Conservation (phyloP, 106 monocot genomes). For the Xerophyta viscosa region DNA sequence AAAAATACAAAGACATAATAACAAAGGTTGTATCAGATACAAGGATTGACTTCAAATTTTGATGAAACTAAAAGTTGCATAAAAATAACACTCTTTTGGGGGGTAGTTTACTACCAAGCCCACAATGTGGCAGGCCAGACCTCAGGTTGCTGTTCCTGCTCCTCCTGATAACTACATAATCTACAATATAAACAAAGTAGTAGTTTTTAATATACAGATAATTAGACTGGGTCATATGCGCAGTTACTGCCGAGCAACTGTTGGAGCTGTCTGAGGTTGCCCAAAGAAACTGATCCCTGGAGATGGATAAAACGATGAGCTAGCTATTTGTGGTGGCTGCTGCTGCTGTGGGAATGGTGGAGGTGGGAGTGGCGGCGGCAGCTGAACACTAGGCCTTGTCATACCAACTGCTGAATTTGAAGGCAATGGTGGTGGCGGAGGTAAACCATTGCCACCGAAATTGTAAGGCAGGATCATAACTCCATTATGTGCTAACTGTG, state of each 20-base stretch:
- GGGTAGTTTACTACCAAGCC: not conserved
- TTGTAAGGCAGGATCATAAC: slow-evolving; percentile 28
- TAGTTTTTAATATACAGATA: slow-evolving; percentile 20
- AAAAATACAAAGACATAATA: too few relatives aligned
- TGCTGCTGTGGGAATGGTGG: slow-evolving; percentile 11
- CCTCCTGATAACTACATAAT: not conserved
- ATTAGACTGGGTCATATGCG: slow-evolving; percentile 1
- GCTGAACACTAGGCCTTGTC: slow-evolving; percentile 26
- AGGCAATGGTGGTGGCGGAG: slow-evolving; percentile 49
- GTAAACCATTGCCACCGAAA: slow-evolving; percentile 22
- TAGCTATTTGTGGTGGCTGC: slow-evolving; percentile 19
- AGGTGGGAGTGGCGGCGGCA: slow-evolving; percentile 19
- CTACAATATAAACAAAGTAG: not conserved
- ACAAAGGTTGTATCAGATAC: too few relatives aligned
- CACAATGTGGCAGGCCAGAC: not conserved
- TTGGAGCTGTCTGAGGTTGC: slow-evolving; percentile 35
- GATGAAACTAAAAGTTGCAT: not conserved
- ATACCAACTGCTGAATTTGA: slow-evolving; percentile 26
- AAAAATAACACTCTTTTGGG: not conserved
- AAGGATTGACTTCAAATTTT: not conserved
- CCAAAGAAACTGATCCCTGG: slow-evolving; percentile 63
- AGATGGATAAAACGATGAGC: slow-evolving; percentile 47
- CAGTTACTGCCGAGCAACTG: slow-evolving; percentile 40
- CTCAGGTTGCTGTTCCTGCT: not conserved
- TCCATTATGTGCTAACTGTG: slow-evolving; percentile 33